phyloP scores from a whole-genome alignment of 495 filamentous ascomycete genomes.

The Neurospora sp. region DNA sequence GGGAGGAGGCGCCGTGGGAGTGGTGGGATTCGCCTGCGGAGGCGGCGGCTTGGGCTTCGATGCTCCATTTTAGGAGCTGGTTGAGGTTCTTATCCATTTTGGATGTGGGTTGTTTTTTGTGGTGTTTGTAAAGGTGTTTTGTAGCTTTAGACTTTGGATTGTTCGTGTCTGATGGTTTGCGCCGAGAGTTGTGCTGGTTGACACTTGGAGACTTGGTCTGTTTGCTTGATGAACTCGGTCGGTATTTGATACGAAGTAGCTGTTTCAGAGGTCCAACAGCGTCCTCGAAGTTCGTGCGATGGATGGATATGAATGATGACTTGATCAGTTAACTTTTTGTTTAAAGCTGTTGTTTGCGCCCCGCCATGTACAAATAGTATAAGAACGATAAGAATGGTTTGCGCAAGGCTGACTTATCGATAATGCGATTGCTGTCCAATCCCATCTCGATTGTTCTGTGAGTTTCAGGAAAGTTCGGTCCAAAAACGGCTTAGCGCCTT shows the following conservation, averaged over 20 bases:
- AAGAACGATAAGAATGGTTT: not conserved
- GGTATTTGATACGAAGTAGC: not conserved
- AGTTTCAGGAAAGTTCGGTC: conserved; percentile 26
- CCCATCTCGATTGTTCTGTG: conserved; percentile 11
- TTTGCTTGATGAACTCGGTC: not conserved
- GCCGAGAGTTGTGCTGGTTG: not conserved
- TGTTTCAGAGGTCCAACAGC: not conserved
- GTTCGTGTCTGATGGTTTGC: not conserved
- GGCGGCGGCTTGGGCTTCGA: conserved; percentile 53
- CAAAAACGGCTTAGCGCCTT: conserved; percentile 14
- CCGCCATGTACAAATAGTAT: not conserved
- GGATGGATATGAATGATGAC: not conserved
- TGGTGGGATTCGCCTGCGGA: conserved; percentile 33
- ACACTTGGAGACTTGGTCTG: not conserved
- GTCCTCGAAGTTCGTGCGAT: not conserved
- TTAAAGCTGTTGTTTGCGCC: not conserved
- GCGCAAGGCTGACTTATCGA: not conserved
- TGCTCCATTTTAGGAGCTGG: conserved; percentile 86
- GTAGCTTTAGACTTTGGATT: too few species aligned
- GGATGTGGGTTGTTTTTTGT: not conserved
- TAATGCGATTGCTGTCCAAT: not conserved
- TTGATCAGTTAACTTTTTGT: not conserved
- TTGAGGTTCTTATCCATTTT: conserved; percentile 40
- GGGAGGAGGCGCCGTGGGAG: conserved; percentile 30
- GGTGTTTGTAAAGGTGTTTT: too few species aligned